These are phyloP conservation scores for Phytophthora citrophthora DNA, from an alignment of 352 stramenopile species.

Conservation along the genomic window DNA sequence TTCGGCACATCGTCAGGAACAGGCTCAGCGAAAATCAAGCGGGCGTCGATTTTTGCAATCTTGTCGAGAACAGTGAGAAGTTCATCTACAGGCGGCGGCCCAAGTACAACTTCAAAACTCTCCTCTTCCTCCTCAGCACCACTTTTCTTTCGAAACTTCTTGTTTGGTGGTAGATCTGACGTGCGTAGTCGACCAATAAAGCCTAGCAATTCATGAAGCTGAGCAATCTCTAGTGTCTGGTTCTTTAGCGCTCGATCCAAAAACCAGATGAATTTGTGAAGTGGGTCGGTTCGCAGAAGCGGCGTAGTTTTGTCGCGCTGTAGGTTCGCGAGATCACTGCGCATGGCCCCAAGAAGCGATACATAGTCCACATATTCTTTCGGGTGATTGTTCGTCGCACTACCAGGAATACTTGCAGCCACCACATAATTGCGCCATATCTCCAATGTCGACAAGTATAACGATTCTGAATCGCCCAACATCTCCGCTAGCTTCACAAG, in stretches of 20 bases:
- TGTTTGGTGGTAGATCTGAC: slow-evolving; percentile 74
- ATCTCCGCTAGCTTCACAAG: slow-evolving; percentile 77
- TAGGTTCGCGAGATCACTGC: slow-evolving; percentile 79
- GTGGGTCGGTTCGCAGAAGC: slow-evolving; percentile 70
- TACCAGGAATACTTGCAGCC: slow-evolving; percentile 70
- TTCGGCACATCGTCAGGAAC: slow-evolving; percentile 86
- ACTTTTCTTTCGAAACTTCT: slow-evolving; percentile 79
- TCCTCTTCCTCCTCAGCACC: slow-evolving; percentile 78
- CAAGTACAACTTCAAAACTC: slow-evolving; percentile 81
- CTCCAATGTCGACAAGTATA: slow-evolving; percentile 82
- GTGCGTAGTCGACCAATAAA: slow-evolving; percentile 76
- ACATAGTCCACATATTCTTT: slow-evolving; percentile 90
- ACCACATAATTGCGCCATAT: slow-evolving; percentile 83
- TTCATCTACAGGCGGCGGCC: slow-evolving; percentile 73
- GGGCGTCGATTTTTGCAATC: slow-evolving; percentile 76
- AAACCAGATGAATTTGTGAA: slow-evolving; percentile 92
- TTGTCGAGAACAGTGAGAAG: slow-evolving; percentile 80
- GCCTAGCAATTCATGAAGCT: slow-evolving; percentile 75
- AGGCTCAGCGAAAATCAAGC: slow-evolving; percentile 85
- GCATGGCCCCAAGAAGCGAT: slow-evolving; percentile 80
- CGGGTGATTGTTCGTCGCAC: slow-evolving; percentile 49
- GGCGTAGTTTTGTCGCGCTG: slow-evolving; percentile 82
- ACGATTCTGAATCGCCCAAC: slow-evolving; percentile 81
- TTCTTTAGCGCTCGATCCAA: slow-evolving; percentile 83
- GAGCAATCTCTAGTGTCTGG: slow-evolving; percentile 64